A percentile compares a stretch with the other conserved stretches of the same genome.
Conservation (phyloP, 1,139 yeast genomes). For the Debaryomyces sp. region DNA sequence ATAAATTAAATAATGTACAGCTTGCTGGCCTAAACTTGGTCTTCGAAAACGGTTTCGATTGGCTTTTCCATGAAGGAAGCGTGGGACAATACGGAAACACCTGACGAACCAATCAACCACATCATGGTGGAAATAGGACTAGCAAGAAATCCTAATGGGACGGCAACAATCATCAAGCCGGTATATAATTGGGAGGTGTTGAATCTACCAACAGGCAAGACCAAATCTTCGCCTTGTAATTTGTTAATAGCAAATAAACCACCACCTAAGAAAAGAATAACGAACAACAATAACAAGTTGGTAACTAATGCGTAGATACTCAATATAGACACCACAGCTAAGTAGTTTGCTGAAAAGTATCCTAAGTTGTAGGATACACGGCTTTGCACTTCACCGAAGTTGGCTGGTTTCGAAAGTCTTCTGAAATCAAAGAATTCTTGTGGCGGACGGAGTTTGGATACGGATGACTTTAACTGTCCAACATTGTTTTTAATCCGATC, state of each 20-base stretch:
- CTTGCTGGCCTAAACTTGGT: slow-evolving; percentile 49
- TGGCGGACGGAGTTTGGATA: slow-evolving; percentile 80
- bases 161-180: slow-evolving; percentile 71
- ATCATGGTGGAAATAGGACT: slow-evolving; percentile 91
- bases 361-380: slow-evolving; percentile 85
- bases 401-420: slow-evolving; percentile 86
- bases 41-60: slow-evolving; percentile 95
- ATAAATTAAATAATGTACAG: not conserved
- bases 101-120: slow-evolving; percentile 97
- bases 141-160: slow-evolving; percentile 91
- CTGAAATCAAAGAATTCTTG: slow-evolving; percentile 93
- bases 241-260: slow-evolving; percentile 81
- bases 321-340: slow-evolving; percentile 70
- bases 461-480: slow-evolving; percentile 54
- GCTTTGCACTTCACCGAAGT: slow-evolving; percentile 86
- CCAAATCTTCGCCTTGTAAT: slow-evolving; percentile 81
- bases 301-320: slow-evolving; percentile 66
- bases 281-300: slow-evolving; percentile 81
- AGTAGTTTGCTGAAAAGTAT: slow-evolving; percentile 87
- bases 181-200: slow-evolving; percentile 89
- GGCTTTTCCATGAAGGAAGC: slow-evolving; percentile 97
- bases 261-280: slow-evolving; percentile 63
- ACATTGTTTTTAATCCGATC: slow-evolving; percentile 51
- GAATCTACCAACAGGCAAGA: slow-evolving; percentile 65
- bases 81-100: slow-evolving; percentile 84